Conservation (phyloP, 352 stramenopile species). For the Phytophthora nicotianae region DNA sequence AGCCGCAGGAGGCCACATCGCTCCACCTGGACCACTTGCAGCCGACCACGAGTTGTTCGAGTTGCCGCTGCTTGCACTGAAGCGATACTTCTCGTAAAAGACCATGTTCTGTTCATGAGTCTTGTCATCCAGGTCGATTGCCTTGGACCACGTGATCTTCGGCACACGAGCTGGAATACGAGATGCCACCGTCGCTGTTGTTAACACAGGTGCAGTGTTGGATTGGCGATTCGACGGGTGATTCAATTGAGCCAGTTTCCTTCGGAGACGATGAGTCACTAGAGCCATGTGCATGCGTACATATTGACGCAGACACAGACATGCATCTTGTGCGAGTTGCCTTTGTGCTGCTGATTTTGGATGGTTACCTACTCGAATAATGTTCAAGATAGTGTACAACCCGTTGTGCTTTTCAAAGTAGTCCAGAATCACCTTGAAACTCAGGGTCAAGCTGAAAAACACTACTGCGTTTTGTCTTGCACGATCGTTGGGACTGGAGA, state of each 20-base stretch:
- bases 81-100: slow-evolving; percentile 87
- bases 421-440: slow-evolving; percentile 83
- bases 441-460: slow-evolving; percentile 82
- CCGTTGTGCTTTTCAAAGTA: slow-evolving; percentile 88
- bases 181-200: slow-evolving; percentile 53
- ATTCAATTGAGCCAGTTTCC: slow-evolving; percentile 66
- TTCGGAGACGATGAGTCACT: slow-evolving; percentile 67
- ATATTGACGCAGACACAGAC: slow-evolving; percentile 84
- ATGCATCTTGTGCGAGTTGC: slow-evolving; percentile 84
- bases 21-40: slow-evolving; percentile 49
- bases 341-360: slow-evolving; percentile 79
- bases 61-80: slow-evolving; percentile 57
- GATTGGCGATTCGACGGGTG: slow-evolving; percentile 54
- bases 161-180: slow-evolving; percentile 70
- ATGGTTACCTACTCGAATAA: slow-evolving; percentile 80
- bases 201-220: slow-evolving; percentile 46
- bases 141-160: slow-evolving; percentile 78
- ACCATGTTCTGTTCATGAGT: slow-evolving; percentile 81
- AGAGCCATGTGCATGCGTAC: slow-evolving; percentile 82
- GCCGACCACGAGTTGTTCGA: slow-evolving; percentile 63
- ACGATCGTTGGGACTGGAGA: slow-evolving; percentile 81
- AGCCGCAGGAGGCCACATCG: slow-evolving; percentile 73
- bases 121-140: slow-evolving; percentile 87
- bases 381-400: slow-evolving; percentile 84
- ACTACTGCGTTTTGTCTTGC: slow-evolving; percentile 84